Evolutionary conservation across 805 yeast species (phyloP).

Genomic region (Pichia exigua): DNA sequence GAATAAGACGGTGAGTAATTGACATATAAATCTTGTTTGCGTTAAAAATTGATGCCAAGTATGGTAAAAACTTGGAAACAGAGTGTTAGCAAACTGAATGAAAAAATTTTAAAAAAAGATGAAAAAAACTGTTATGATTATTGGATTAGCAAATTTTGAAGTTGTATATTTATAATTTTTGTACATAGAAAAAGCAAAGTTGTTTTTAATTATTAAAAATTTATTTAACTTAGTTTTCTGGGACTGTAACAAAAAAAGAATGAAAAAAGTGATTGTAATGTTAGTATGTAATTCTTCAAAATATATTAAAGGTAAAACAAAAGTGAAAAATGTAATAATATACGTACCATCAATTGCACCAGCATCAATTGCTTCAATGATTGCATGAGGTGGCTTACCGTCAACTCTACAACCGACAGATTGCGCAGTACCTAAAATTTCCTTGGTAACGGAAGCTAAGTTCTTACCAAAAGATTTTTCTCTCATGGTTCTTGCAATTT

Average conservation of each 20-base stretch:
- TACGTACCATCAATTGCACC: slow-evolving; percentile 83
- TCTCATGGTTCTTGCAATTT: slow-evolving; percentile 96
- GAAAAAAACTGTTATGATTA: neutral
- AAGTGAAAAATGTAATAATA: slow-evolving; percentile 19
- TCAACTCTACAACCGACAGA: slow-evolving; percentile 99
- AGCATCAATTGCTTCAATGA: slow-evolving; percentile 96
- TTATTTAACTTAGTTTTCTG: slow-evolving; percentile 53
- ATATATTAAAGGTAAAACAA: neutral
- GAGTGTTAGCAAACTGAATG: slow-evolving; percentile 81
- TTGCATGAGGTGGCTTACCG: slow-evolving; percentile 98
- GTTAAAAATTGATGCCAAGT: slow-evolving; percentile 79
- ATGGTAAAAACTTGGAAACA: slow-evolving; percentile 62
- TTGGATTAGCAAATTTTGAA: neutral
- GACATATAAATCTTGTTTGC: slow-evolving; percentile 72
- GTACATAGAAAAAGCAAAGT: slow-evolving; percentile 20
- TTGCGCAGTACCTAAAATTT: slow-evolving; percentile 99
- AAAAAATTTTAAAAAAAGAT: neutral
- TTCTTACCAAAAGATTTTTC: slow-evolving; percentile 97
- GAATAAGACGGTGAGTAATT: slow-evolving; percentile 60
- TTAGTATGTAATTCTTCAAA: slow-evolving; percentile 5
- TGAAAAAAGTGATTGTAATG: slow-evolving; percentile 1
- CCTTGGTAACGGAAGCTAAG: slow-evolving; percentile 95
- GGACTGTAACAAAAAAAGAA: slow-evolving; percentile 31
- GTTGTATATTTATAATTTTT: slow-evolving; percentile 10
- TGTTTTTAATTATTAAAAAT: slow-evolving; percentile 10